Evolutionary conservation across 176 grass and related monocot genomes (phyloP).

Genomic region (Avena sativa): DNA sequence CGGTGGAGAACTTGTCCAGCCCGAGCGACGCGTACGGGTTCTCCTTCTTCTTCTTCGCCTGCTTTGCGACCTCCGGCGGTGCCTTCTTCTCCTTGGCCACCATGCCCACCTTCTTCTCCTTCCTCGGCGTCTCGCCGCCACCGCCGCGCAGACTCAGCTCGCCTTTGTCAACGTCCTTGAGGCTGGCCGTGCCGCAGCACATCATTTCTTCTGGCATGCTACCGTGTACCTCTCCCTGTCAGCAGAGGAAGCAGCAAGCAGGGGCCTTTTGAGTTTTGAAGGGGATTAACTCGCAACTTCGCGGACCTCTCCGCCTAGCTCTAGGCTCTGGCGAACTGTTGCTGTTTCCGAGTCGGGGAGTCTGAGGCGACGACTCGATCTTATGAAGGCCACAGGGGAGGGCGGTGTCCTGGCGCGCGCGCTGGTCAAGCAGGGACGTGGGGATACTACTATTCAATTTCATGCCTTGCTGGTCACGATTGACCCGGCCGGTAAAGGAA

Average conservation of each 20-base stretch:
- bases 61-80: background rate
- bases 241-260: background rate
- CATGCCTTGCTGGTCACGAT: conserved; percentile 48
- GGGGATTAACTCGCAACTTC: background rate
- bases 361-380: conserved; percentile 17
- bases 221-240: background rate
- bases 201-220: conserved; percentile 50
- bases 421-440: conserved; percentile 47
- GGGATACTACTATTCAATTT: conserved; percentile 24
- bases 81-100: conserved; percentile 41
- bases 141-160: background rate
- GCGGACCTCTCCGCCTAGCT: background rate
- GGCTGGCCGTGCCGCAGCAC: conserved; percentile 58
- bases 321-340: background rate
- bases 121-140: background rate
- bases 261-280: background rate
- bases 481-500: conserved; percentile 46
- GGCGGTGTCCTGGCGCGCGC: background rate
- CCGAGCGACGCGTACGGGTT: conserved; percentile 81
- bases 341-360: background rate
- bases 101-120: conserved; percentile 36
- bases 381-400: background rate
- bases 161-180: conserved; percentile 66
- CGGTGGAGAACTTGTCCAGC: conserved; percentile 93
- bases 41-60: conserved; percentile 45